Evolutionary conservation across 2,329 filamentous ascomycete species (phyloP).

Genomic region (Diaporthe capsici): DNA sequence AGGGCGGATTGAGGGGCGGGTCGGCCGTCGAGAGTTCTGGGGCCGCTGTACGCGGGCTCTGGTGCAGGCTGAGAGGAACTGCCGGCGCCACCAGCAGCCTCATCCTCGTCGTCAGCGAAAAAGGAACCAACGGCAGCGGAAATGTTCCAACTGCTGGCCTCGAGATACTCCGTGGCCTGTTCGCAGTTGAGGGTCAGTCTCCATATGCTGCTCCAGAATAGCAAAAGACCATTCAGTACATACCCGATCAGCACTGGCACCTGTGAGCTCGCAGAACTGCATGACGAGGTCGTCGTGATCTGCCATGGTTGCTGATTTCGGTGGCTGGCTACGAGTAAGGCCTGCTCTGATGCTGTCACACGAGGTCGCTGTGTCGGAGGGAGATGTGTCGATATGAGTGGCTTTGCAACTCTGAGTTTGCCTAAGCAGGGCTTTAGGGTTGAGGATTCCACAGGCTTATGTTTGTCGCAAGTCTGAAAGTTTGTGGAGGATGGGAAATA

Average conservation of each 20-base stretch:
- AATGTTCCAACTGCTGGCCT: conserved; percentile 76
- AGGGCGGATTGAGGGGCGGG: conserved; percentile 63
- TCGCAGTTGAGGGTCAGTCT: neutral
- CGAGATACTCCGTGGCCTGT: conserved; percentile 78
- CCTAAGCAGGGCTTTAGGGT: neutral
- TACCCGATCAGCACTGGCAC: conserved; percentile 63
- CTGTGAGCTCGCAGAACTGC: conserved; percentile 71
- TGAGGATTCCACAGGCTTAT: no score
- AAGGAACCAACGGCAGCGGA: conserved; percentile 73
- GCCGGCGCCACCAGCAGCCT: conserved; percentile 59
- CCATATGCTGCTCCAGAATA: neutral
- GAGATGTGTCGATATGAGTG: neutral
- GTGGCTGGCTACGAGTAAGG: neutral
- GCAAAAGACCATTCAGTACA: conserved; percentile 27
- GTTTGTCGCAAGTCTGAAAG: neutral
- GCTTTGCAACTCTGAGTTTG: neutral
- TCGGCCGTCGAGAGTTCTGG: conserved; percentile 74
- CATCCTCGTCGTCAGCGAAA: conserved; percentile 71
- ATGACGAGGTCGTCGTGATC: conserved; percentile 60
- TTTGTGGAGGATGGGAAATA: neutral
- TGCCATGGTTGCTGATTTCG: conserved; percentile 52
- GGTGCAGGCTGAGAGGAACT: conserved; percentile 50
- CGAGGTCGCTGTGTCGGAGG: neutral
- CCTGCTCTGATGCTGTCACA: neutral
- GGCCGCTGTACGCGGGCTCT: conserved; percentile 68